Conservation (phyloP, 2,329 filamentous ascomycete species). For the Neopestalotiopsis rosae region DNA sequence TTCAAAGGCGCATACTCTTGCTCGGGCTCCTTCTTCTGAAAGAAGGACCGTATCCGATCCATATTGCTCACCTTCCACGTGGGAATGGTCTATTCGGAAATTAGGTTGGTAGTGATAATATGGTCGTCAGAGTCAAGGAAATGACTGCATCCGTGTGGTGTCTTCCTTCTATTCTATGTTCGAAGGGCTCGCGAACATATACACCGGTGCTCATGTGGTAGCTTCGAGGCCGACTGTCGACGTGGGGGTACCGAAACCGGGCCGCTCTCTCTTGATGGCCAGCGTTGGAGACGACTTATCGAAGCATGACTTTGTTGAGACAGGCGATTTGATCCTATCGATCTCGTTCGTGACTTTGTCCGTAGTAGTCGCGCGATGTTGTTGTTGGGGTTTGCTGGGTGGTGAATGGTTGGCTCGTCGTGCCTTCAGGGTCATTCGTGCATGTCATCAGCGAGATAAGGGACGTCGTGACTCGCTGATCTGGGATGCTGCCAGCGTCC, state of each 20-base stretch:
- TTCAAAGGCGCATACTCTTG: constrained; percentile 41
- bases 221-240: neutral
- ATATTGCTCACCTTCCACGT: constrained; percentile 23
- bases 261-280: neutral
- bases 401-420: neutral
- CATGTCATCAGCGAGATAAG: constrained; percentile 16
- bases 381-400: neutral
- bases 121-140: neutral
- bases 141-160: neutral
- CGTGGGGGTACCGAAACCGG: neutral
- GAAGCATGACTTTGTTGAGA: constrained; percentile 11
- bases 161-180: neutral
- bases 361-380: neutral
- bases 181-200: neutral
- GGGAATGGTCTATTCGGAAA: neutral
- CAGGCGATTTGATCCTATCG: neutral
- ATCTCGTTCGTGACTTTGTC: neutral
- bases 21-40: constrained; percentile 37
- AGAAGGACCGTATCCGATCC: constrained; percentile 45
- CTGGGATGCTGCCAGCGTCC: neutral
- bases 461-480: constrained; percentile 8
- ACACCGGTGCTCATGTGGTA: neutral
- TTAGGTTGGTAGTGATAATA: neutral
- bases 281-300: neutral
- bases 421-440: constrained; percentile 12